These are phyloP conservation scores for Kewa caespitosa DNA, from an alignment of 179 eudicot genomes.

Conservation along the genomic window DNA sequence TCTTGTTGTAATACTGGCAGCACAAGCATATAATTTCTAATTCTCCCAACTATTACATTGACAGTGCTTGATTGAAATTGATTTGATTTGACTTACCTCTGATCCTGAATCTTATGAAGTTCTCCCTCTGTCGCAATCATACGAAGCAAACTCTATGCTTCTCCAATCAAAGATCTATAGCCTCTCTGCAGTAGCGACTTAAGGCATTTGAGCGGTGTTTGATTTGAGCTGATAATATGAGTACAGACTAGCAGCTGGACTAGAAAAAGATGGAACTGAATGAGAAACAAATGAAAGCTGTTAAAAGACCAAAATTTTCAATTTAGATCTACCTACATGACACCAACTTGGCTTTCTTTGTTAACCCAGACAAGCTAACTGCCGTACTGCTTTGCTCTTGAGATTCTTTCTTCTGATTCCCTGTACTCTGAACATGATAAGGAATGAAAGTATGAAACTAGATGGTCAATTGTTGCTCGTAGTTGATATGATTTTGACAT, in stretches of 20 bases:
- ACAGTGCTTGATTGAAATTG: background rate
- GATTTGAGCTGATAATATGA: too few species aligned
- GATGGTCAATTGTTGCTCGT: background rate
- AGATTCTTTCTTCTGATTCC: background rate
- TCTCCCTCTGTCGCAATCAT: too few species aligned
- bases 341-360: background rate
- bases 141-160: too few species aligned
- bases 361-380: background rate
- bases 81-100: background rate
- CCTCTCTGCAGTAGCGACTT: too few species aligned
- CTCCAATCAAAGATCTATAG: too few species aligned
- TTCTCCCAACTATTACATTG: background rate
- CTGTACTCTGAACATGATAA: background rate
- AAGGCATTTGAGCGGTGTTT: too few species aligned
- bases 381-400: background rate
- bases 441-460: background rate
- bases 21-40: too few species aligned
- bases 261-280: background rate
- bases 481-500: slow-evolving; percentile 5
- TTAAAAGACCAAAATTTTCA: background rate
- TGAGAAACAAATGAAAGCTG: background rate
- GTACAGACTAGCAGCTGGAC: background rate
- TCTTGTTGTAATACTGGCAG: too few species aligned
- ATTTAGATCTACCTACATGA: too few species aligned
- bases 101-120: background rate